phyloP scores from a whole-genome alignment of 148 eudicot species.

The Talinum fruticosum region DNA sequence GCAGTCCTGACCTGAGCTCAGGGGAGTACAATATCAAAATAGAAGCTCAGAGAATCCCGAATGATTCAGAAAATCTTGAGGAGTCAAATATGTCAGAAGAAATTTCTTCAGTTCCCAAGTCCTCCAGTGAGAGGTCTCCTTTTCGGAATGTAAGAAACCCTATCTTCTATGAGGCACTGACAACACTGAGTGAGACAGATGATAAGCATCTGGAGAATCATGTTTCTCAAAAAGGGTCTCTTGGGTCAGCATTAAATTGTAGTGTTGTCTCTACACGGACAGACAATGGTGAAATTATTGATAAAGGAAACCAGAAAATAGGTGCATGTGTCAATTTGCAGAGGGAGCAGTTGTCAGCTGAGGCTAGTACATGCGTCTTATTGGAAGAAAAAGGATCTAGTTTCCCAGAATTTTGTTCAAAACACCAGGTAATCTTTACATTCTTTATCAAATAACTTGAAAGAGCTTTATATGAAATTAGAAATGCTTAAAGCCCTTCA shows the following conservation, averaged over 20 bases:
- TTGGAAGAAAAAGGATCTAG: slow-evolving; percentile 14
- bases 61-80: slow-evolving; percentile 18
- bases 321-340: slow-evolving; percentile 8
- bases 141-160: slow-evolving; percentile 24
- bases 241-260: not conserved
- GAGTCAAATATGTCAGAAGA: slow-evolving; percentile 25
- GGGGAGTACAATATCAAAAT: not conserved
- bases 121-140: slow-evolving; percentile 12
- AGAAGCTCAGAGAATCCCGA: slow-evolving; percentile 7
- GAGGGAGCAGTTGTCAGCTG: slow-evolving; percentile 25
- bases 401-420: slow-evolving; percentile 15
- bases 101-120: slow-evolving; percentile 4
- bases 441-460: not conserved
- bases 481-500: not conserved
- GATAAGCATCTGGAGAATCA: slow-evolving; percentile 19
- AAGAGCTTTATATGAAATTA: not conserved
- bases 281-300: slow-evolving; percentile 7
- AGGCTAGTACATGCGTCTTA: slow-evolving; percentile 18
- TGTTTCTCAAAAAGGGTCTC: slow-evolving; percentile 10
- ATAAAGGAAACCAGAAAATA: slow-evolving; percentile 17
- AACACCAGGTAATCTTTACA: slow-evolving; percentile 22
- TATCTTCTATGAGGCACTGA: slow-evolving; percentile 3
- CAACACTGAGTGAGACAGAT: slow-evolving; percentile 15
- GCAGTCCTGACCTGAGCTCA: slow-evolving; percentile 4
- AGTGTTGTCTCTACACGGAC: not conserved